Base-by-base conservation (phyloP, 371 early-diverging fungal species). In the Vairimorpha ceranae region DNA sequence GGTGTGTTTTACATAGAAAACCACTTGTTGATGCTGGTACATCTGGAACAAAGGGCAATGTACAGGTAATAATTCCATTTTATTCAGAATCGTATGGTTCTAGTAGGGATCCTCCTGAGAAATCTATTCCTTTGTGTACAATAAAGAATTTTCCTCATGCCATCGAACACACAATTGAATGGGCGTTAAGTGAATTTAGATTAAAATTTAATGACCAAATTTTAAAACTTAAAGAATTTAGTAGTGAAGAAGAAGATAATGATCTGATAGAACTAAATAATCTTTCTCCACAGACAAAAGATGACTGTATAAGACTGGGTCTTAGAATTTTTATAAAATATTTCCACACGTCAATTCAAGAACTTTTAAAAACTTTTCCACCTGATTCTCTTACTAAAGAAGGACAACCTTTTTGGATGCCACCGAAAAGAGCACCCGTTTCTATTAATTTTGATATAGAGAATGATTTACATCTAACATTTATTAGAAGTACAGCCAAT, bases 121-220 rank as follows among this genome's bases (percentile, higher is more conserved):
- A 93, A 84, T 88, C 92, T 27, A 95, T 97, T 73, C 98, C 99
- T 38, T 90, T 94, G 75, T 99, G 99, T 87, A 99, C 99, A 2
- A 87, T 99, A 66, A 93, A 94, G 87, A 95, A 94, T 86, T 96
- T 96, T 88, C 99, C 99, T 63, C 92, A 95, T 82, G 89, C 89
- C 2, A 95, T 97, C 70, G 97, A 97, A 87, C 99, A 99, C 85
- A 94, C 95, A n/a, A 97, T 99, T 80, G 94, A 96, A 83, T 87
- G 86, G 97, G 93, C 96, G 1, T 90, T 96, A 72, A 93, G 94
- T 83, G 84, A 90, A 77, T 99, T 99, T 84, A 92, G 94, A 78
- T 94, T 91, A 0, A 85, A 90, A 75, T 99, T 97, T 87, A 86
- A 86, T 67, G 88, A 89, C 36, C 51, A 75, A 43, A 66, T 73